Conservation (phyloP, 371 early-diverging fungal genomes). For the Mucor plumbeus region DNA sequence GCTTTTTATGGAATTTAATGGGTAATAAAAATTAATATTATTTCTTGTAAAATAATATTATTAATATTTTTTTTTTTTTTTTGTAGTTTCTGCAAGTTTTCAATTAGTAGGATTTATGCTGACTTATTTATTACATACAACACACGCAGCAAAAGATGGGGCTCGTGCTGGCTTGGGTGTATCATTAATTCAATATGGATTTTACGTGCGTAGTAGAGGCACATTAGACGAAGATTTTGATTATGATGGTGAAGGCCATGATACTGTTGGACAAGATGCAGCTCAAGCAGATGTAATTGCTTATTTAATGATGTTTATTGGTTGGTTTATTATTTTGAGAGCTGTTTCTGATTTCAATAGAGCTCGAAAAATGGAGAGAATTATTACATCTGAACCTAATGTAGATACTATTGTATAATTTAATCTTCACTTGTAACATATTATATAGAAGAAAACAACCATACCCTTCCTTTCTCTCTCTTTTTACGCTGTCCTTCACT, state of each 20-base stretch:
- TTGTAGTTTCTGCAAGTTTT: constrained; percentile 63
- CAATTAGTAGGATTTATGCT: constrained; percentile 70
- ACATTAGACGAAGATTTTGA: constrained; percentile 30
- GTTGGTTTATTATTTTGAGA: constrained; percentile 64
- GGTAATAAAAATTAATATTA: constrained; percentile 26
- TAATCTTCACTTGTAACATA: neutral
- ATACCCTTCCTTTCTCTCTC: neutral
- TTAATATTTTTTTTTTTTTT: neutral
- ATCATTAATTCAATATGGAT: constrained; percentile 59
- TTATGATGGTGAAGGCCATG: constrained; percentile 22
- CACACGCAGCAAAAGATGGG: constrained; percentile 68
- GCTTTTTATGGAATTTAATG: constrained; percentile 61
- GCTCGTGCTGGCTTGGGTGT: constrained; percentile 66
- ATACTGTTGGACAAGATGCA: constrained; percentile 23
- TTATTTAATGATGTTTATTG: constrained; percentile 60
- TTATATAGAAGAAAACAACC: neutral
- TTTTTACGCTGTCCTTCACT: neutral
- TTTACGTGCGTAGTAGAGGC: constrained; percentile 57
- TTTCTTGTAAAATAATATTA: neutral
- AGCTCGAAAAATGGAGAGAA: constrained; percentile 58
- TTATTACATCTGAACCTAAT: constrained; percentile 46
- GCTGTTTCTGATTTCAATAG: constrained; percentile 56
- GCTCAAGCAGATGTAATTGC: constrained; percentile 41
- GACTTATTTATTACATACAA: constrained; percentile 66
- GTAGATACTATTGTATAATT: constrained; percentile 25